Base-by-base conservation (phyloP, 306 rosid genomes). In the Cajanus cajan region DNA sequence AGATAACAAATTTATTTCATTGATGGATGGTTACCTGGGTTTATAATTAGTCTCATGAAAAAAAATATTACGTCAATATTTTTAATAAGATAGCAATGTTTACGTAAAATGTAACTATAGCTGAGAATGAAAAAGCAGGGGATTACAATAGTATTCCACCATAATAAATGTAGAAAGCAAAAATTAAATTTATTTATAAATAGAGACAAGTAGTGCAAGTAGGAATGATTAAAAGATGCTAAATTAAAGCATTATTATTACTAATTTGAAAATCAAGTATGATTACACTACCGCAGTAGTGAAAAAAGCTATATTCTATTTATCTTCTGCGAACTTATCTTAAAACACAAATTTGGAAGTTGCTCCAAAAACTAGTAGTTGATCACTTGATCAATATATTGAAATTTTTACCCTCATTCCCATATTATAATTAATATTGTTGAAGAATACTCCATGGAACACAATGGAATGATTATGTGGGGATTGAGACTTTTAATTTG, bases 21-120 rank as follows among this genome's bases (percentile, higher is more conserved):
- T 68, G 67, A 71, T 47, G 36, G 74, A 68, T 75, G 57, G 58
- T 68, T 68, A 57, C 70, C 18, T 31, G 22, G 21, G 59, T 43
- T 73, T 78, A 64, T 73, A 28, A 80, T 80, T 73, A 73, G 24
- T 15, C 68, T 28, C 62, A 51, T n/a, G 54, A 50, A 73, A 62
- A 14, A 54, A 12, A 16, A 50, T 16, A 52, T 39, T 45, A 66
- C 66, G 54, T 25, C 44, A 74, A 33, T 82, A 64, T 81, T 68
- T 67, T 31, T 55, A 9, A 65, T 73, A 44, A 7, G 51, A 54
- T 16, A 59, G 0, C 5, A 51, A 55, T 34, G 31, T 74, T 52
- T 55, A 21, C 36, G 9, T 40, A 51, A 50, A 15, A 64, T 21
- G 39, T 16, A 41, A 68, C 28, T 57, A 31, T 43, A 55, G 59